phyloP scores from a whole-genome alignment of 768 basidiomycete genomes.

The Crassisporium funariophilum region DNA sequence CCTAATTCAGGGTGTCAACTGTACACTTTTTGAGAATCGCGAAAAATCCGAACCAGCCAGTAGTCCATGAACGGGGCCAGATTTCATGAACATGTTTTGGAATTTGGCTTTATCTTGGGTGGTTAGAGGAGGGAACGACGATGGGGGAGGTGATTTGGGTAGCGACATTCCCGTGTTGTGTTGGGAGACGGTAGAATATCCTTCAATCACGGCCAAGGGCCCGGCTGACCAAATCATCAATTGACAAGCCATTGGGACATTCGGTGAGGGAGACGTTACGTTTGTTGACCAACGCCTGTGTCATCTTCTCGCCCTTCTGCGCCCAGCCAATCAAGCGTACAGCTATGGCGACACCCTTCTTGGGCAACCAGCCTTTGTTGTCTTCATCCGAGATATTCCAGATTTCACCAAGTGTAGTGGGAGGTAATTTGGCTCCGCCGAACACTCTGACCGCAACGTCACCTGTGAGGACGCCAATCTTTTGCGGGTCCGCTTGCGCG shows the following conservation, averaged over 20 bases:
- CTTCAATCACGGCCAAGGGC: constrained; percentile 79
- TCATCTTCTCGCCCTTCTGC: constrained; percentile 78
- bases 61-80: constrained; percentile 74
- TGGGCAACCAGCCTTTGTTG: constrained; percentile 90
- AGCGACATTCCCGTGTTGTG: constrained; percentile 61
- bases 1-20: constrained; percentile 43
- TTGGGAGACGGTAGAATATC: constrained; percentile 57
- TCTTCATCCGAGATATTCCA: constrained; percentile 93
- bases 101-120: constrained; percentile 87
- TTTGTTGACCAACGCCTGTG: constrained; percentile 63
- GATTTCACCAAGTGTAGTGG: constrained; percentile 83
- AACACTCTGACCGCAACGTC: constrained; percentile 90
- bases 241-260: constrained; percentile 11
- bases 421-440: constrained; percentile 77
- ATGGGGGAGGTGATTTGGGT: constrained; percentile 63
- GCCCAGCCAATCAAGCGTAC: constrained; percentile 92
- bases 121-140: constrained; percentile 66
- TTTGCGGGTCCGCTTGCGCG: constrained; percentile 70
- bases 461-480: constrained; percentile 83
- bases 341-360: constrained; percentile 84
- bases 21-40: not conserved
- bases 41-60: constrained; percentile 59
- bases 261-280: constrained; percentile 51
- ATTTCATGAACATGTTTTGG: constrained; percentile 70
- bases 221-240: constrained; percentile 58